These are phyloP conservation scores for Penicillium sp. DNA, from an alignment of 2,329 filamentous ascomycete genomes.

Conservation along the genomic window DNA sequence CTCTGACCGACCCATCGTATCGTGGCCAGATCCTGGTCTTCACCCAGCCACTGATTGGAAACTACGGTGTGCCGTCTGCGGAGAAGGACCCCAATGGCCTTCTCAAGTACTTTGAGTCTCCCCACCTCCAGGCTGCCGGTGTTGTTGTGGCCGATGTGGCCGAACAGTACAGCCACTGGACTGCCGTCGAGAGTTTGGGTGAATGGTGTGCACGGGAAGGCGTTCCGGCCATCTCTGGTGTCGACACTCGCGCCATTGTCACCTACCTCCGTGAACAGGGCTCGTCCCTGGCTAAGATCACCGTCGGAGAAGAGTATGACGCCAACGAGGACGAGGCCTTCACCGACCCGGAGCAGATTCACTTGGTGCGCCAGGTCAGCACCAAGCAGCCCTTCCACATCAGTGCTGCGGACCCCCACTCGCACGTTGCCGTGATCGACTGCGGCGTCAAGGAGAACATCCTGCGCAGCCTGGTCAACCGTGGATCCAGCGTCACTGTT, in stretches of 20 bases:
- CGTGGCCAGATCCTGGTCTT: slow-evolving; percentile 90
- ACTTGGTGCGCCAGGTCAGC: slow-evolving; percentile 91
- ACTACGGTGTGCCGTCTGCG: slow-evolving; percentile 91
- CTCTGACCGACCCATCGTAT: slow-evolving; percentile 63
- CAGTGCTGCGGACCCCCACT: slow-evolving; percentile 71
- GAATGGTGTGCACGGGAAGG: slow-evolving; percentile 96
- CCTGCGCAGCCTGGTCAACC: slow-evolving; percentile 83
- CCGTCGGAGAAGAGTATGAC: slow-evolving; percentile 95
- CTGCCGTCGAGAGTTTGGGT: slow-evolving; percentile 85
- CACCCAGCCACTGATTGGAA: slow-evolving; percentile 95
- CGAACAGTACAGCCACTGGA: slow-evolving; percentile 95
- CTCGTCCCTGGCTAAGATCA: slow-evolving; percentile 90
- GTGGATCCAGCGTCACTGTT: slow-evolving; percentile 85
- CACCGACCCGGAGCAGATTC: slow-evolving; percentile 91
- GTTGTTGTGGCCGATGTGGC: slow-evolving; percentile 95
- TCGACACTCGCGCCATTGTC: slow-evolving; percentile 94
- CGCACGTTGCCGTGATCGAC: slow-evolving; percentile 91
- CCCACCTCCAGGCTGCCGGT: slow-evolving; percentile 92
- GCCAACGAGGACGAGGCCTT: slow-evolving; percentile 96
- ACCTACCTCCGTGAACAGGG: slow-evolving; percentile 93
- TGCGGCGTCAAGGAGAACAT: slow-evolving; percentile 99
- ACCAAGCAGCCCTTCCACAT: slow-evolving; percentile 98
- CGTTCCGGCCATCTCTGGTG: slow-evolving; percentile 90
- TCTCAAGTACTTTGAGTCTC: slow-evolving; percentile 96
- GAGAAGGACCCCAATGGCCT: slow-evolving; percentile 82